phyloP scores from a whole-genome alignment of 148 eudicot species.

The Chenopodium quinoa region DNA sequence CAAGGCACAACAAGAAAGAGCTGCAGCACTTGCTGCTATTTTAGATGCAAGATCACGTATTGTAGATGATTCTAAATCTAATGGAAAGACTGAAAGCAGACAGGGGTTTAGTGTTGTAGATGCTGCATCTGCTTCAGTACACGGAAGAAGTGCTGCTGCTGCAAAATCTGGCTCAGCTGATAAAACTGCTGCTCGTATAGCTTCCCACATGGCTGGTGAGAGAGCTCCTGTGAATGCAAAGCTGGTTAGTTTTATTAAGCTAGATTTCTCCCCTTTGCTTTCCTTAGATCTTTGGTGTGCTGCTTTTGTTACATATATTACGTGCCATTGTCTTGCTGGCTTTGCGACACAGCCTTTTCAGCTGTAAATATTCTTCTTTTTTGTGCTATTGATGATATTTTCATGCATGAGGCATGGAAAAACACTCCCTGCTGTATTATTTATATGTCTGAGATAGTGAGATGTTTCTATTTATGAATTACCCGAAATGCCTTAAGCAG shows the following conservation, averaged over 20 bases:
- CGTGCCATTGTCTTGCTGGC: background rate
- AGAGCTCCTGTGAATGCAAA: constrained; percentile 93
- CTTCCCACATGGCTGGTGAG: constrained; percentile 94
- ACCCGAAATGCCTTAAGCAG: background rate
- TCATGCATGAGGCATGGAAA: background rate
- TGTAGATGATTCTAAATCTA: constrained; percentile 54
- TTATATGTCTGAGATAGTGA: background rate
- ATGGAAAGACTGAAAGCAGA: constrained; percentile 49
- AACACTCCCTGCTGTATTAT: background rate
- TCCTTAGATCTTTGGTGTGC: background rate
- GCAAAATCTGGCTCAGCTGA: constrained; percentile 78
- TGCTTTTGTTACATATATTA: background rate
- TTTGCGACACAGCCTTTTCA: background rate
- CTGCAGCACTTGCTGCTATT: constrained; percentile 74
- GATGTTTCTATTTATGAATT: background rate
- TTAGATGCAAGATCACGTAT: constrained; percentile 88
- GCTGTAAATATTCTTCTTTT: background rate
- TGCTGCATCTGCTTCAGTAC: constrained; percentile 98
- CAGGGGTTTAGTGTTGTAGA: constrained; percentile 79
- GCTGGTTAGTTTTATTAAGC: constrained; percentile 53
- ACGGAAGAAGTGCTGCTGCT: constrained; percentile 97
- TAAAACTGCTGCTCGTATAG: constrained; percentile 96
- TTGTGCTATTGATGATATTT: background rate
- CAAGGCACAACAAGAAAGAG: constrained; percentile 89
- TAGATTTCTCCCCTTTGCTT: background rate